Evolutionary conservation across 2,329 filamentous ascomycete species (phyloP), one percentile per base, ranked within the genome.

Genomic region (Venturiaceae sp.): DNA sequence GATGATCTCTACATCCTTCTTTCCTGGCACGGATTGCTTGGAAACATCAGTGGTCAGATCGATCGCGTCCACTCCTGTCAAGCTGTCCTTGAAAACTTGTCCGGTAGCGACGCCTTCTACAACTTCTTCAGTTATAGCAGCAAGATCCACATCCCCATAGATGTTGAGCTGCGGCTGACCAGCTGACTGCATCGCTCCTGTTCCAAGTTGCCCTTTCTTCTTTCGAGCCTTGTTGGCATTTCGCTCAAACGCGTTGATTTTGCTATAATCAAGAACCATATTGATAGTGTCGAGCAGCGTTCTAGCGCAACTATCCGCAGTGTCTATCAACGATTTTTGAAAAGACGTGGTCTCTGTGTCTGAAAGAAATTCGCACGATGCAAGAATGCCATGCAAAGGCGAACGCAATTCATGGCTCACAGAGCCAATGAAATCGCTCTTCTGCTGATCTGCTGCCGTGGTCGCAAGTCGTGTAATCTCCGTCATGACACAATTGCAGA

Each of bases 91-190:
- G 63, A 76, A 75, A 0, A 68, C 69, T 41, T 81, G 77, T 0
- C 80, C 80, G 34, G 74, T 71, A 63, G 71, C 79, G 4, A 82
- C 79, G 1, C 80, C 79, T 59, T 83, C 80, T 7, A 61, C 58
- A 11, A 60, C 60, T 33, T 60, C 58, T 60, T 60, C 60, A 21
- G 60, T 61, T 16, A 60, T 60, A 2, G 32, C 34, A 9, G 58
- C 60, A 19, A 61, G 58, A 32, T 61, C 57, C 13, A 60, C 58
- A 26, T 61, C 5, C 9, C 68, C 66, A 5, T 69, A 69, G 33
- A 70, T 60, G 57, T 68, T 65, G 61, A 74, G 55, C 60, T 62
- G 39, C 58, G 70, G 52, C 65, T 72, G 47, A n/a, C 65, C 61
- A 26, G 4, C 21, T 16, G 19, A 3, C 5, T 46, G 14, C 33